Percentiles rank a stretch among this genome's conserved stretches.
phyloP scores from a whole-genome alignment of 1,139 yeast genomes.

The Candida labiduridarum region DNA sequence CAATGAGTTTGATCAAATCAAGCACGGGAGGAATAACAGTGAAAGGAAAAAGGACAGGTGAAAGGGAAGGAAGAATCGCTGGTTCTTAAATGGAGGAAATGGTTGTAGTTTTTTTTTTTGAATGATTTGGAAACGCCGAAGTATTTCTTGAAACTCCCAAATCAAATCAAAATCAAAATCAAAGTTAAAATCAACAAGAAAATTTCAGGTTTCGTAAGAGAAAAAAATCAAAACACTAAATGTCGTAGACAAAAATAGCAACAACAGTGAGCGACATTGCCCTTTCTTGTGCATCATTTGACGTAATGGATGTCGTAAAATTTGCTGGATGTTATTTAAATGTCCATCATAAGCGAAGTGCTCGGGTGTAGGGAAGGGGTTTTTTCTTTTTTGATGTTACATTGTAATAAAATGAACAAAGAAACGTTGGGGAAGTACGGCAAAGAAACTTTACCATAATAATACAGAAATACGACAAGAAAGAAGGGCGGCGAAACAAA shows the following conservation, averaged over 20 bases:
- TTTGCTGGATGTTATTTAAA: background rate
- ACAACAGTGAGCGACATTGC: background rate
- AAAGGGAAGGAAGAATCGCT: background rate
- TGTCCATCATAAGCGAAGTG: too few species aligned
- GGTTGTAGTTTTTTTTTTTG: background rate
- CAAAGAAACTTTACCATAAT: too few species aligned
- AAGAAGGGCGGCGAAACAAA: too few species aligned
- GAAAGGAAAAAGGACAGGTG: background rate
- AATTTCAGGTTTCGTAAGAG: constrained; percentile 1
- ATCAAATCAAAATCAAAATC: background rate
- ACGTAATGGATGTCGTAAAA: background rate
- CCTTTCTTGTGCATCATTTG: background rate
- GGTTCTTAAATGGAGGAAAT: background rate
- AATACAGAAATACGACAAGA: too few species aligned
- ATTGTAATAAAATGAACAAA: too few species aligned
- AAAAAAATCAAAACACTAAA: background rate
- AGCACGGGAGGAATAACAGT: background rate
- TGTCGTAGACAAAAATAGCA: constrained; percentile 3
- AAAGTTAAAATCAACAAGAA: background rate
- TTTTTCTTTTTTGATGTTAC: too few species aligned
- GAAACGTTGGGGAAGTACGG: too few species aligned
- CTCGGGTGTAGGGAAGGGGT: background rate
- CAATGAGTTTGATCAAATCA: background rate
- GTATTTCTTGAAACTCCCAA: too few species aligned
- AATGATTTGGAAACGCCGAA: too few species aligned